Conservation (phyloP, 208 protist genomes). For the Balamuthia mandrillaris region DNA sequence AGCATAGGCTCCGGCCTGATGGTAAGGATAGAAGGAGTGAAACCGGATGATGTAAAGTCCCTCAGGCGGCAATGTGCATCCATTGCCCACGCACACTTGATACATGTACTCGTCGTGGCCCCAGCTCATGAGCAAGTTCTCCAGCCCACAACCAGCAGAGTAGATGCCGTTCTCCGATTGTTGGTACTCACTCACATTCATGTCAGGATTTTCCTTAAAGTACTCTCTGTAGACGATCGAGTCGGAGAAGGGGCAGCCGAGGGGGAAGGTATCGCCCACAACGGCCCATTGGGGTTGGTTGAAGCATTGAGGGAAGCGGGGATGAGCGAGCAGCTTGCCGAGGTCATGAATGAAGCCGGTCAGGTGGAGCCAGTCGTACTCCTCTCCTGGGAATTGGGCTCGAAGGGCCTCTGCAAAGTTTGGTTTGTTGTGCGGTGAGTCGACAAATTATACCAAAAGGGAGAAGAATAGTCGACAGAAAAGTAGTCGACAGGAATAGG, state of each 20-base stretch:
- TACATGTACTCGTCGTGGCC: constrained; percentile 74
- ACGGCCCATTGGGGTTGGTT: constrained; percentile 66
- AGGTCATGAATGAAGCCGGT: constrained; percentile 67
- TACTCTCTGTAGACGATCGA: constrained; percentile 52
- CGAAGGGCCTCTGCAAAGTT: constrained; percentile 34
- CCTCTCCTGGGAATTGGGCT: constrained; percentile 18
- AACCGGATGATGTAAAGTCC: constrained; percentile 60
- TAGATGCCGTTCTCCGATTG: constrained; percentile 58
- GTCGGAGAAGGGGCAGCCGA: constrained; percentile 55
- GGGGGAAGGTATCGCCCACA: constrained; percentile 68
- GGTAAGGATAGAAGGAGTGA: constrained; percentile 74
- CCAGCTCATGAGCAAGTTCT: constrained; percentile 62
- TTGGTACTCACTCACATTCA: constrained; percentile 26
- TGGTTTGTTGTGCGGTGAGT: not conserved
- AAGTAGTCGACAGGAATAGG: too few species aligned
- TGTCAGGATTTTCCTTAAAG: constrained; percentile 62
- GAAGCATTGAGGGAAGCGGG: constrained; percentile 42
- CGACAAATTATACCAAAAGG: not conserved
- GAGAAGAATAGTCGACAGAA: too few species aligned
- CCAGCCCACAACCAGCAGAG: constrained; percentile 51
- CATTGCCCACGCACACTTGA: constrained; percentile 52
- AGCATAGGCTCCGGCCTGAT: constrained; percentile 52
- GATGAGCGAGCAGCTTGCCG: constrained; percentile 59
- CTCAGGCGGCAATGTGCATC: constrained; percentile 48
- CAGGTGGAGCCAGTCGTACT: constrained; percentile 67